Base-by-base conservation (phyloP, 2,329 filamentous ascomycete genomes). In the Aureobasidium mangrovei region DNA sequence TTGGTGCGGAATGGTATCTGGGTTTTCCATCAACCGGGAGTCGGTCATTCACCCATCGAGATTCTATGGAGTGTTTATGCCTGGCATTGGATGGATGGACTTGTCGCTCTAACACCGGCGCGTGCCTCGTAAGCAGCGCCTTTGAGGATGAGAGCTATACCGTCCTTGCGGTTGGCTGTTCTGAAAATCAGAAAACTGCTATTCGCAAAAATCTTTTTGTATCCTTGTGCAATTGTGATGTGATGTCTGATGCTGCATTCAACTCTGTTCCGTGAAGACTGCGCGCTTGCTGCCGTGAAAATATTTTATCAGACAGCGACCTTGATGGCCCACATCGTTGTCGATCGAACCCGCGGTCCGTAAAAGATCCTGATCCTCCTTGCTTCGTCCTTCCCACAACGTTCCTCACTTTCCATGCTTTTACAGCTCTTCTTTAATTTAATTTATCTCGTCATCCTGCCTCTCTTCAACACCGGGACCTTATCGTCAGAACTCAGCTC, bases 161-260 rank as follows among this genome's bases (percentile, higher is more conserved):
- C 40, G 5, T 53, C 10, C 10, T 35, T 53, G 49, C 40, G 49
- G 49, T 43, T 53, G 49, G 49, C 49, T 53, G 49, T 53, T 53
- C 49, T 53, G 49, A 53, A 53, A 53, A 53, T 53, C 49, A 53
- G 49, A 53, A 53, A 53, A 43, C 49, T 53, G 49, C 49, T 53
- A 53, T 44, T 53, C 49, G 39, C 49, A 53, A 53, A 53, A 12
- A 10, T 40, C n/a, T 40, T 40, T 40, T 40, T 12, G 8, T 24
- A 18, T 18, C 18, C 8, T 24, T 40, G 38, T 40, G 38, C 38
- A 40, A 1, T 10, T 40, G 38, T 35, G 32, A 35, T 32, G 45
- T 48, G 45, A 48, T 49, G 35, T 39, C 12, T 33, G 32, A 18
- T 18, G 18, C 18, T 18, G 18, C 32, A 6, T 7, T 33, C 2